Percentiles rank a stretch among this genome's conserved stretches.
Conservation (phyloP, 78 protist genomes). For the Cavenderia fasciculata region DNA sequence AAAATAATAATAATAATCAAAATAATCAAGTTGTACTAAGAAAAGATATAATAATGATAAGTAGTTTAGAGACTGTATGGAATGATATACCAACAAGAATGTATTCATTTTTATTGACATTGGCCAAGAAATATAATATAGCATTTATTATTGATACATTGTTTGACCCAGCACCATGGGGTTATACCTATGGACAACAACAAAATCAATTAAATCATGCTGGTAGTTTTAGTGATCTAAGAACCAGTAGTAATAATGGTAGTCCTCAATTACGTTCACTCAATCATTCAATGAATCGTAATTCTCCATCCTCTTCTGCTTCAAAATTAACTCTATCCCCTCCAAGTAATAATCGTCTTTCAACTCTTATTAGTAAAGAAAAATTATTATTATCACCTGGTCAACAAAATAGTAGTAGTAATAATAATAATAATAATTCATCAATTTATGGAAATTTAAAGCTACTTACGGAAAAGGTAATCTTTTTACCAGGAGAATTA, state of each 20-base stretch:
- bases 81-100: constrained; percentile 30
- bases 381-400: background rate
- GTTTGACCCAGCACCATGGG: constrained; percentile 56
- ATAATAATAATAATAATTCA: background rate
- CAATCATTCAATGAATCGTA: background rate
- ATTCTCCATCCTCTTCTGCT: too few relatives aligned
- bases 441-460: background rate
- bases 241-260: background rate
- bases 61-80: constrained; percentile 36
- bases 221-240: background rate
- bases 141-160: constrained; percentile 55
- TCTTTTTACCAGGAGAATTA: constrained; percentile 40
- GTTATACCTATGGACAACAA: constrained; percentile 5
- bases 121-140: constrained; percentile 35
- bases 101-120: constrained; percentile 28
- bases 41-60: constrained; percentile 39
- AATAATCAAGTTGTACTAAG: background rate
- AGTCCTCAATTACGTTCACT: too few relatives aligned
- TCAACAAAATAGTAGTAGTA: background rate
- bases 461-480: constrained; percentile 36
- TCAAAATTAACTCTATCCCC: constrained; percentile 23
- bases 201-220: background rate
- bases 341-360: background rate
- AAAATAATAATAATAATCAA: background rate
- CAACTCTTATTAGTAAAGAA: too few relatives aligned